phyloP scores from a whole-genome alignment of 345 rosid species.

The Abelmoschus esculentus region DNA sequence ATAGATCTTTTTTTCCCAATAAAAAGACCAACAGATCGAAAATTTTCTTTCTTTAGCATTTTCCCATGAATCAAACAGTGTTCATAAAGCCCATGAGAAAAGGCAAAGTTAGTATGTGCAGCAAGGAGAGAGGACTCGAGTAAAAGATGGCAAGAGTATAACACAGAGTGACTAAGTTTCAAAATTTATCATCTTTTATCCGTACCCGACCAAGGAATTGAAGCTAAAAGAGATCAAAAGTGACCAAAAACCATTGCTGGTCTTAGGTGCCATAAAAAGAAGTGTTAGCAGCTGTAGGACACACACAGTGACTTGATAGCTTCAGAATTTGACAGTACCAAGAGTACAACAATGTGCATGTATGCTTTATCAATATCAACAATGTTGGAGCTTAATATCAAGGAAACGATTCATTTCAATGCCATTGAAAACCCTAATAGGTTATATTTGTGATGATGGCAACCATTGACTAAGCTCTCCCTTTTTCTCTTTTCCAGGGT shows the following conservation, averaged over 20 bases:
- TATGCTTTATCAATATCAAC: too few species aligned
- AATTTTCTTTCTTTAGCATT: background rate
- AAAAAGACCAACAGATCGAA: too few species aligned
- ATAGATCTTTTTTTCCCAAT: too few species aligned
- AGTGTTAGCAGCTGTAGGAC: background rate
- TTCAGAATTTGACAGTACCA: constrained; percentile 7
- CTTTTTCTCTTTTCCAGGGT: background rate
- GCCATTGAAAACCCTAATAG: background rate
- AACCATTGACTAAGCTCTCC: background rate
- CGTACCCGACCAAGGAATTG: background rate
- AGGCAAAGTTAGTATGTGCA: background rate
- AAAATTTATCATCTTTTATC: too few species aligned
- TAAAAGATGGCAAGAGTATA: too few species aligned
- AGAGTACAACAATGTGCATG: constrained; percentile 2
- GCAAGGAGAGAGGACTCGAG: too few species aligned
- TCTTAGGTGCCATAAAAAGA: background rate
- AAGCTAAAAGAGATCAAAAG: background rate
- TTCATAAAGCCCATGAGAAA: background rate
- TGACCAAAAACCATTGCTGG: background rate
- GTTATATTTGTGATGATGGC: constrained; percentile 7
- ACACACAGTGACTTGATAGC: background rate
- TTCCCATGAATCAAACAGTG: constrained; percentile 1
- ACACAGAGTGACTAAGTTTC: too few species aligned
- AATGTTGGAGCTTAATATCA: background rate
- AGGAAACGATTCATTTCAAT: background rate